phyloP scores from a whole-genome alignment of 169 alveolate species.

The Plasmodium relictum region DNA sequence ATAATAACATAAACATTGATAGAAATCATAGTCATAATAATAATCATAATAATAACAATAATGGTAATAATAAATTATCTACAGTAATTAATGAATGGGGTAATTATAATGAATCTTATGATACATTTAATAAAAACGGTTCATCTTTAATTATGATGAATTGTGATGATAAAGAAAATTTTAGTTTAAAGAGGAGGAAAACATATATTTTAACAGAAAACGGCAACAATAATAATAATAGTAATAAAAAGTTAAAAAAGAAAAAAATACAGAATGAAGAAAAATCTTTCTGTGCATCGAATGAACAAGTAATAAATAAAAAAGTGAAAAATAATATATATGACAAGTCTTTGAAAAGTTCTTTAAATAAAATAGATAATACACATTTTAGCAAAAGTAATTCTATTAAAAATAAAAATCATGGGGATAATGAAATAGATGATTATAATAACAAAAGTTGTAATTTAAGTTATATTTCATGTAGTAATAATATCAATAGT shows the following conservation, averaged over 20 bases:
- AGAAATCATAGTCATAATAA: neutral
- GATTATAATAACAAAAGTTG: neutral
- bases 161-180: neutral
- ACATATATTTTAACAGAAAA: neutral
- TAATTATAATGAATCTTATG: neutral
- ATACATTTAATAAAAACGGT: neutral
- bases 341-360: too few species aligned
- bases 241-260: neutral
- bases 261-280: neutral
- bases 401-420: neutral
- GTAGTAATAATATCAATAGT: neutral
- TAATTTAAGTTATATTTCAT: neutral
- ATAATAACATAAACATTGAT: neutral
- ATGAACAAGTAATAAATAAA: too few species aligned
- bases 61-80: neutral
- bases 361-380: neutral
- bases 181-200: neutral
- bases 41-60: slow-evolving; percentile 6
- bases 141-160: neutral
- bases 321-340: too few species aligned
- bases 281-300: too few species aligned
- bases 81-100: neutral
- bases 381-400: neutral
- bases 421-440: neutral
- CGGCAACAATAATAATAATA: neutral